phyloP scores from a whole-genome alignment of 257 asterid genomes.

The Mentha longifolia region DNA sequence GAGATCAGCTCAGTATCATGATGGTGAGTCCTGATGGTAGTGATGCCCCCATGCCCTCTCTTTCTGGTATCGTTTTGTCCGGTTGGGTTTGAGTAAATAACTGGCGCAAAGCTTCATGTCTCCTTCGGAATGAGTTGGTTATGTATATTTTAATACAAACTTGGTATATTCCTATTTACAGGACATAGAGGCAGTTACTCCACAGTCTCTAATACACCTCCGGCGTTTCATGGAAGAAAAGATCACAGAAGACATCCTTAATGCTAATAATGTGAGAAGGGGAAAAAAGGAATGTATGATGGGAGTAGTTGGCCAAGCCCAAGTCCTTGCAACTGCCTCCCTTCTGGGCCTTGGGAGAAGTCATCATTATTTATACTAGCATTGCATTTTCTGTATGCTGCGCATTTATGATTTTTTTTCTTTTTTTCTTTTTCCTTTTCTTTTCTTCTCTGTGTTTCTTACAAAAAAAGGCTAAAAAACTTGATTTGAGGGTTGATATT shows the following conservation, averaged over 20 bases:
- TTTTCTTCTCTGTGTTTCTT: background rate
- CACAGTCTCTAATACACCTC: constrained; percentile 59
- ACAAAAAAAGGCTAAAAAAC: constrained; percentile 16
- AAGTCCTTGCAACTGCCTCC: constrained; percentile 24
- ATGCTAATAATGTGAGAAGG: constrained; percentile 22
- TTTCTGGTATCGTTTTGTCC: constrained; percentile 1
- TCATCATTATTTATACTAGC: constrained; percentile 28
- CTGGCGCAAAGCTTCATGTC: constrained; percentile 1
- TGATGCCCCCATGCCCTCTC: background rate
- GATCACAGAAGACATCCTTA: constrained; percentile 69
- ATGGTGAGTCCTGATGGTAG: constrained; percentile 40
- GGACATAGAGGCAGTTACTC: constrained; percentile 78
- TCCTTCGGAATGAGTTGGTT: background rate
- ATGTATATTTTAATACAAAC: background rate
- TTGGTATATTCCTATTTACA: constrained; percentile 39
- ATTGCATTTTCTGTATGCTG: constrained; percentile 38
- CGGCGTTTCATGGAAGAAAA: constrained; percentile 64
- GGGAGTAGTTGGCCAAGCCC: constrained; percentile 31
- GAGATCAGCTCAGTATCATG: constrained; percentile 61
- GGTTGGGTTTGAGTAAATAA: background rate
- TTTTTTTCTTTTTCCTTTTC: background rate
- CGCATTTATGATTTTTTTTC: constrained; percentile 19
- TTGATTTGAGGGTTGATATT: constrained; percentile 25
- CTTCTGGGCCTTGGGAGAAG: constrained; percentile 23
- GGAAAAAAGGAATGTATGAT: constrained; percentile 31